These are phyloP conservation scores for Diacronema lutheri DNA, from an alignment of 78 protist species.

Conservation along the genomic window DNA sequence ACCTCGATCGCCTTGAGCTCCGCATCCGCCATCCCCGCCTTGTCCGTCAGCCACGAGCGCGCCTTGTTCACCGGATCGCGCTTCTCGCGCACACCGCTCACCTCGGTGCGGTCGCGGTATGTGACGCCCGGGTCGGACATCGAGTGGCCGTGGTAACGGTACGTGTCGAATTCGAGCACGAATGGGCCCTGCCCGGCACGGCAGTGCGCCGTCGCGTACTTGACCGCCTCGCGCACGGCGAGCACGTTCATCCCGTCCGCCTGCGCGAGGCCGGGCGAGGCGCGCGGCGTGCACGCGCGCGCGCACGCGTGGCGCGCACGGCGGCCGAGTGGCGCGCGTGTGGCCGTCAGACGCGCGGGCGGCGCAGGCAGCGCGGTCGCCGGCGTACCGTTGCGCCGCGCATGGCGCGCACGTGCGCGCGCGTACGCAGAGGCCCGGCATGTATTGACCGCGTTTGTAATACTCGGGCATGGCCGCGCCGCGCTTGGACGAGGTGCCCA, in stretches of 20 bases:
- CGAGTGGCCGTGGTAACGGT: conserved; percentile 94
- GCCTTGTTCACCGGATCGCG: not conserved
- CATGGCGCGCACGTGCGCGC: no score
- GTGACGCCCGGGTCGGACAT: conserved; percentile 95
- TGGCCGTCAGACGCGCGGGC: no score
- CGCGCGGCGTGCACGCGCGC: not conserved
- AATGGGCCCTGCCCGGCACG: conserved; percentile 38
- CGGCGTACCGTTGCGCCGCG: no score
- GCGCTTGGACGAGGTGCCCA: conserved; percentile 90
- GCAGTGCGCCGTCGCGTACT: conserved; percentile 62
- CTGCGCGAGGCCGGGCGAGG: not conserved
- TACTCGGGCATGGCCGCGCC: conserved; percentile 73
- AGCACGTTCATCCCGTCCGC: conserved; percentile 92
- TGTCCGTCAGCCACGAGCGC: not conserved
- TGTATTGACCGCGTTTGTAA: conserved; percentile 84
- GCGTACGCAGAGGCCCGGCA: not conserved
- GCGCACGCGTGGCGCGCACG: no score
- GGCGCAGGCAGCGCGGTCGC: no score
- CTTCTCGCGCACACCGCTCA: not conserved
- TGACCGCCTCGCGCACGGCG: conserved; percentile 76
- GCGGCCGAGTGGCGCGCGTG: no score
- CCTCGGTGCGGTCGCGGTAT: not conserved
- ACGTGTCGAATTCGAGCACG: conserved; percentile 82
- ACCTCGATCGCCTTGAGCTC: conserved; percentile 14
- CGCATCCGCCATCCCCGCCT: not conserved